A percentile compares a stretch with the other conserved stretches of the same genome.
These are phyloP conservation scores for Ambrosiella cleistominuta DNA, from an alignment of 2,329 filamentous ascomycete species.

Conservation along the genomic window DNA sequence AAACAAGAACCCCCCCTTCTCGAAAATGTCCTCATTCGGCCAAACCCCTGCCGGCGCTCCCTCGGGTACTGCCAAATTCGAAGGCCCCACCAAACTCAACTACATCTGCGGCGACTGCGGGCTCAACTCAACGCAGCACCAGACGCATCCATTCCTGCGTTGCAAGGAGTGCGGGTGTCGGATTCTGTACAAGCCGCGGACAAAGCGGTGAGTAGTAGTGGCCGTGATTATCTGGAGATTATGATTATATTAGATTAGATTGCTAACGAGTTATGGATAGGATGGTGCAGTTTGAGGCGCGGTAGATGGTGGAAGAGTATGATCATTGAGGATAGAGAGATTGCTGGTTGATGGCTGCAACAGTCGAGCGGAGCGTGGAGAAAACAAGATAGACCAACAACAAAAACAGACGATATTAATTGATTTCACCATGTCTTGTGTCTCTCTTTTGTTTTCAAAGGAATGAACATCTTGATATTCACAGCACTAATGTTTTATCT, in stretches of 20 bases:
- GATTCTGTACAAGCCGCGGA: constrained; percentile 93
- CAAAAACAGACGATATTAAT: neutral
- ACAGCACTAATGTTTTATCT: neutral
- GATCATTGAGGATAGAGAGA: neutral
- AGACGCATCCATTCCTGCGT: constrained; percentile 73
- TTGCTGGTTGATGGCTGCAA: neutral
- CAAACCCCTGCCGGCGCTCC: constrained; percentile 45
- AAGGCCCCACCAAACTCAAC: constrained; percentile 25
- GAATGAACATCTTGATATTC: too few relatives aligned
- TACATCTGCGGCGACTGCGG: constrained; percentile 30
- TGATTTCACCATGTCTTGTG: neutral
- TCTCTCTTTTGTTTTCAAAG: too few relatives aligned
- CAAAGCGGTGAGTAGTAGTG: constrained; percentile 57
- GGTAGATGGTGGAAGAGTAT: constrained; percentile 29
- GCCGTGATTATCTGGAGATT: neutral
- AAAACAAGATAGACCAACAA: too few relatives aligned
- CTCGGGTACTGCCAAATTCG: constrained; percentile 22
- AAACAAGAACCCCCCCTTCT: too few relatives aligned
- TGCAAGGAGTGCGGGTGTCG: constrained; percentile 90
- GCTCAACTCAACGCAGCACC: constrained; percentile 29
- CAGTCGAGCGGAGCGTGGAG: too few relatives aligned
- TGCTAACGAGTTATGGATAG: constrained; percentile 27
- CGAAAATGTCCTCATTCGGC: constrained; percentile 36
- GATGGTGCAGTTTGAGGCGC: constrained; percentile 97
- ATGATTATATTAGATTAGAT: neutral